These are phyloP conservation scores for Aureoboletus auriporus DNA, from an alignment of 768 basidiomycete genomes.

Conservation along the genomic window DNA sequence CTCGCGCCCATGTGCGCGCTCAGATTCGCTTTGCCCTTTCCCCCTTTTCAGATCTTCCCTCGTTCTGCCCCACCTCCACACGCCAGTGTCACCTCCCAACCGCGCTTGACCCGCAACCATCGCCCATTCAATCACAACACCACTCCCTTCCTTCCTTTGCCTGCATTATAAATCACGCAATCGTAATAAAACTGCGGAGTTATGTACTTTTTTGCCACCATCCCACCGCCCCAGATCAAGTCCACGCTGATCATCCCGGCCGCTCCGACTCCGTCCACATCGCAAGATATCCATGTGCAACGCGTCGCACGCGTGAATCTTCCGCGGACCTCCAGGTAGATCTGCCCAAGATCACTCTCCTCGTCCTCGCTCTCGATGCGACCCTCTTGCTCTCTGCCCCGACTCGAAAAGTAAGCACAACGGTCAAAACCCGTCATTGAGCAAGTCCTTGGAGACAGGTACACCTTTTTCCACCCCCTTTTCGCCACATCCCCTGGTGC, in stretches of 20 bases:
- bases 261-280: conserved; percentile 27
- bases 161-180: conserved; percentile 11
- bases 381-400: conserved; percentile 2
- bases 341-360: conserved; percentile 18
- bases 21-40: conserved; percentile 24
- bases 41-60: conserved; percentile 23
- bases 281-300: conserved; percentile 30
- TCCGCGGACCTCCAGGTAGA: conserved; percentile 30
- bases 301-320: conserved; percentile 27
- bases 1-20: conserved; percentile 24
- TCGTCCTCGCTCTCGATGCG: conserved; percentile 19
- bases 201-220: conserved; percentile 14
- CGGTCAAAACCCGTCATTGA: conserved; percentile 1
- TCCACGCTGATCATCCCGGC: conserved; percentile 20
- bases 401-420: conserved; percentile 20
- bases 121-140: conserved; percentile 5
- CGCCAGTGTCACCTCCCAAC: not conserved
- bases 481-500: conserved; percentile 15
- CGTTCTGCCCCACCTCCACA: conserved; percentile 21
- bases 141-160: not conserved
- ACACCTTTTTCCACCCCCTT: conserved; percentile 25
- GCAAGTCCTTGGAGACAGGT: conserved; percentile 8
- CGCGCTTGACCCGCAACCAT: not conserved
- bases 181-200: conserved; percentile 15
- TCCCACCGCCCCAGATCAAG: conserved; percentile 22